Evolutionary conservation across 768 basidiomycete species (phyloP).

Genomic region (Russula griseocarnosa): DNA sequence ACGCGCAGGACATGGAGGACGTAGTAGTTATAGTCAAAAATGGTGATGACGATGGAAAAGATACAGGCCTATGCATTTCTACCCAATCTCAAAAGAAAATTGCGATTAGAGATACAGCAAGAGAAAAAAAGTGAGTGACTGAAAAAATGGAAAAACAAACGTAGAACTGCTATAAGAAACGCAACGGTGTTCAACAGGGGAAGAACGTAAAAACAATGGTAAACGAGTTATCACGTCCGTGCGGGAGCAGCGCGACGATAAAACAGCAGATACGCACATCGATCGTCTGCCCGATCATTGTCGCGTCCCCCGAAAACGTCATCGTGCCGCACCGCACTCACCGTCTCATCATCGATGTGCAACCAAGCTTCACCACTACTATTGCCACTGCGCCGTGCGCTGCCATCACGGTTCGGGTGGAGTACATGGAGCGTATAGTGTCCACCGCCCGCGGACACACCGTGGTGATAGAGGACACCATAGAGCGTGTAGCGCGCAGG

Average conservation of each 20-base stretch:
- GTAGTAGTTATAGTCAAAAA: conserved; percentile 6
- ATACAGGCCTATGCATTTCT: conserved; percentile 23
- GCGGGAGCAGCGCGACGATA: conserved; percentile 56
- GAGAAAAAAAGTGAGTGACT: not conserved
- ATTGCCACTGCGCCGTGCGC: not conserved
- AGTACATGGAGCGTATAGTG: conserved; percentile 94
- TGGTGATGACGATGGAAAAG: conserved; percentile 6
- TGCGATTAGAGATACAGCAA: conserved; percentile 25
- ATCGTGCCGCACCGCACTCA: conserved; percentile 64
- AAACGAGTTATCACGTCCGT: conserved; percentile 25
- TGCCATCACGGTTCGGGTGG: conserved; percentile 59
- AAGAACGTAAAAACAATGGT: not conserved
- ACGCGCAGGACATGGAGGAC: not conserved
- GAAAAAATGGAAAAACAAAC: not conserved
- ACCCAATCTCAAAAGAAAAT: conserved; percentile 14
- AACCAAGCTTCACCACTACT: conserved; percentile 68
- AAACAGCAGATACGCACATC: conserved; percentile 85
- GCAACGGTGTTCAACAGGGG: not conserved
- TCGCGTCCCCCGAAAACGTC: conserved; percentile 59
- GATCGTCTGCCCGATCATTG: conserved; percentile 46
- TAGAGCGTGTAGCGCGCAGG: conserved; percentile 68
- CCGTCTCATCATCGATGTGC: conserved; percentile 89
- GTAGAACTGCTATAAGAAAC: not conserved
- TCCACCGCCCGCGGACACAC: conserved; percentile 82
- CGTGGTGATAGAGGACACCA: conserved; percentile 92